A percentile compares a stretch with the other conserved stretches of the same genome.
Conservation (phyloP, 768 basidiomycete species). For the Cyathus striatus region DNA sequence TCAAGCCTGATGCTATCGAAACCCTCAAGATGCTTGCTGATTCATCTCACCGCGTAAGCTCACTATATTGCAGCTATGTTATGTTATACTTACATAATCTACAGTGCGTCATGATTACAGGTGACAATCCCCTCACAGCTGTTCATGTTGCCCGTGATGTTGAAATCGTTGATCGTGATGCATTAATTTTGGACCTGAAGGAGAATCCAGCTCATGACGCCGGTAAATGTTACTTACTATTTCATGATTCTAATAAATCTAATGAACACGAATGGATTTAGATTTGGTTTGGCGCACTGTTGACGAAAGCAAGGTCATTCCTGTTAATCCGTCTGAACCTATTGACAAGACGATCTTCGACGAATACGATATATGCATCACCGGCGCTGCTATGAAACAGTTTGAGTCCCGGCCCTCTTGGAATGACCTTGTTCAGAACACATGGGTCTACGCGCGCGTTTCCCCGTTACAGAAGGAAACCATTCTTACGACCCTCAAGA, state of each 20-base stretch:
- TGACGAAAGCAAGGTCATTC: constrained; percentile 87
- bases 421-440: constrained; percentile 84
- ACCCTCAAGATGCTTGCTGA: constrained; percentile 92
- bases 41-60: constrained; percentile 89
- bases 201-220: constrained; percentile 70
- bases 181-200: constrained; percentile 84
- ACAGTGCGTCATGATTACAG: constrained; percentile 98
- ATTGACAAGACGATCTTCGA: constrained; percentile 76
- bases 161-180: constrained; percentile 95
- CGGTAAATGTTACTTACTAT: constrained; percentile 37
- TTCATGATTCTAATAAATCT: neutral
- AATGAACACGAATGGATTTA: constrained; percentile 15
- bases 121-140: constrained; percentile 96
- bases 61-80: neutral
- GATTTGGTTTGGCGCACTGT: constrained; percentile 92
- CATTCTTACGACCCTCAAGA: constrained; percentile 87
- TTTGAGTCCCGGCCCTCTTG: constrained; percentile 68
- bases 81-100: neutral
- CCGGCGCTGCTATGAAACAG: constrained; percentile 90
- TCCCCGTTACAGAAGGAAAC: constrained; percentile 94
- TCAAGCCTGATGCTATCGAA: constrained; percentile 89
- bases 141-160: constrained; percentile 95
- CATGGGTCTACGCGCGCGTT: constrained; percentile 98
- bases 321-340: constrained; percentile 75
- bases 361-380: constrained; percentile 93